Evolutionary conservation across 2,329 filamentous ascomycete genomes (phyloP), one percentile per base, ranked within the genome.

Genomic region (Botrytis medusae): DNA sequence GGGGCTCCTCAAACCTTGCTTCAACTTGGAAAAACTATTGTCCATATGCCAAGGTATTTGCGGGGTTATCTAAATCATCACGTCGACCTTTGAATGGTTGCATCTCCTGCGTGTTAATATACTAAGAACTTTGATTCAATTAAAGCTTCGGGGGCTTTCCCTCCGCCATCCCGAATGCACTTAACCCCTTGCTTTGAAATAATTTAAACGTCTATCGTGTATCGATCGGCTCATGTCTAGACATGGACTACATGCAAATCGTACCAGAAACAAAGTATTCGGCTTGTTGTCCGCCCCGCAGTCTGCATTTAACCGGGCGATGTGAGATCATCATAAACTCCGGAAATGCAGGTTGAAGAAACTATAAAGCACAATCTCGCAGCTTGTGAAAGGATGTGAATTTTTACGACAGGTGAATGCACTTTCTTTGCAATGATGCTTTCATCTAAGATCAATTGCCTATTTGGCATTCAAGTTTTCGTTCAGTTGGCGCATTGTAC

Each of bases 331-430:
- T 57, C 54, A 20, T 14, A 40, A 64, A 14, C 22, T 73, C 29
- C n/a, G 20, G n/a, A 12, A 44, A 40, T 59, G 46, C 22, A 29
- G 40, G 37, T 29, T 54, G 54, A 32, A 73, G 60, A 42, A n/a
- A 29, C 22, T 73, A 73, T 73, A 73, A 73, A 63, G 44, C n/a
- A 51, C 40, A 12, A 48, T 60, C 25, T 40, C 72, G 42, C 46
- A 61, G 42, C 20, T 16, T 71, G 54, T 42, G 65, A 73, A 57
- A 25, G 48, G 5, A 25, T 37, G 46, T 63, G 37, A 70, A 22
- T 59, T 62, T 25, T 20, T 22, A 22, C 6, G 10, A 20, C n/a
- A 48, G 44, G 44, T 51, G 37, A 25, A 69, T 69, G 71, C 44
- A 60, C 29, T 67, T 25, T 25, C 29, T 61, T 32, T 64, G 37